Conservation (phyloP, 2,329 filamentous ascomycete genomes). For the Exophiala spinifera region DNA sequence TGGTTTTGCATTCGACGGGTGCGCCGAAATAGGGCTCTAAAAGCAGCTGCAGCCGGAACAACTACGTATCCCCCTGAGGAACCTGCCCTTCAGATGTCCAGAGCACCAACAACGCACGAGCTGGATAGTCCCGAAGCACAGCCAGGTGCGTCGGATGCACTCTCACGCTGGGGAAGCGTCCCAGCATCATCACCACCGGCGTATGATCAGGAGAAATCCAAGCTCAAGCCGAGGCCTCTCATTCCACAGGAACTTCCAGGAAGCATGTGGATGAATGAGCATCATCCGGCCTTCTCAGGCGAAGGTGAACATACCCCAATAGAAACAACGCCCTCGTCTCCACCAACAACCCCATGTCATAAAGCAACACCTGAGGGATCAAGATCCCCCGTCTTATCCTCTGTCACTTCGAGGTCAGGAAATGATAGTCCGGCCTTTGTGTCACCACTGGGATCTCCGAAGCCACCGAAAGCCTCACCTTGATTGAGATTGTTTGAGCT, state of each 20-base stretch:
- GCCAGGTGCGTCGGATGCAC: slow-evolving; percentile 8
- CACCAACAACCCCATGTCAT: slow-evolving; percentile 31
- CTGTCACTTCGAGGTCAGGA: slow-evolving; percentile 15
- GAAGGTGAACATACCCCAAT: slow-evolving; percentile 6
- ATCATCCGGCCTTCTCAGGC: slow-evolving; percentile 27
- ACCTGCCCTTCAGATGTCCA: slow-evolving; percentile 19
- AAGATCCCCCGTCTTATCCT: slow-evolving; percentile 21
- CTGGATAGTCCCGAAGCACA: slow-evolving; percentile 22
- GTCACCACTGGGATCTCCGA: slow-evolving; percentile 22
- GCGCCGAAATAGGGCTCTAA: slow-evolving; percentile 15
- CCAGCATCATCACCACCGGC: slow-evolving; percentile 25
- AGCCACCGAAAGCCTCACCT: slow-evolving; percentile 5
- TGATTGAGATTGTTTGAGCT: background rate
- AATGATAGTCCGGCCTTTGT: slow-evolving; percentile 22
- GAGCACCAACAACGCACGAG: slow-evolving; percentile 22
- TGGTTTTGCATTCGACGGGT: slow-evolving; percentile 14
- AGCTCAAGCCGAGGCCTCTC: slow-evolving; percentile 1
- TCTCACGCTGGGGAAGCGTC: slow-evolving; percentile 16
- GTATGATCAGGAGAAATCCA: slow-evolving; percentile 17
- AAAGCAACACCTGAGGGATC: slow-evolving; percentile 5
- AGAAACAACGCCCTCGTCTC: slow-evolving; percentile 28
- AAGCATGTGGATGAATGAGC: slow-evolving; percentile 30
- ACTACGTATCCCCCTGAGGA: slow-evolving; percentile 28
- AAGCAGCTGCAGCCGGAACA: slow-evolving; percentile 10
- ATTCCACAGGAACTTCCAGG: slow-evolving; percentile 28